Base-by-base conservation (phyloP, 305 asterid species). In the Fraxinus sp. region DNA sequence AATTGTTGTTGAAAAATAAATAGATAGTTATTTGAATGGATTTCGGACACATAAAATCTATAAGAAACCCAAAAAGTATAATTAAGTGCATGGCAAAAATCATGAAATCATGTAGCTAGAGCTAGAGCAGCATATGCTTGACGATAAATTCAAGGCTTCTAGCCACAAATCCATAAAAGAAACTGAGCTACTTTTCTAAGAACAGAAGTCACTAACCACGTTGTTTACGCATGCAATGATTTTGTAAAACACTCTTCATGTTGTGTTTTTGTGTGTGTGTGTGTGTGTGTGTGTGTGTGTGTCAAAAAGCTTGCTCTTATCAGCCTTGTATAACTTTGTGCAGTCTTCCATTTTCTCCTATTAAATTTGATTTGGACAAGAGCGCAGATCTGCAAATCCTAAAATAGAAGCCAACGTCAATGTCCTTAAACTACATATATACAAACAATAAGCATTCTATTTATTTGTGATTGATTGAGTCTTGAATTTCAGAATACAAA, bases 71-170 rank as follows among this genome's bases (percentile, higher is more conserved):
- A 26, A 66, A 26, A 66, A 66, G 0, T 7, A 26, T 24, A 52
- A n/a, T 2, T 30, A 9, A 35, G 80, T 33, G 62, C 62, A 33
- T 0, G n/a, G 26, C 16, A 37, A 66, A 78, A 55, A 46, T 72
- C 33, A 13, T 66, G 73, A 82, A 52, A 46, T 71, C 18, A 5
- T 68, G 74, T 10, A 66, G n/a, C 36, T 68, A 68, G 41, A 1
- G 41, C 41, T 36, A 36, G 36, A 68, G 73, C 41, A 81, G 37
- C 78, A 79, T 62, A 68, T 32, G 52, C 57, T 49, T 32, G 37
- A 70, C 24, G 76, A 59, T 59, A 59, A 76, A 86, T 49, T 62
- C 80, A 72, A 74, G 79, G 64, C 79, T 62, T 78, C 74, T 37
- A 77, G 82, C 79, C 81, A 79, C 14, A 75, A 16, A 39, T 75